These are phyloP conservation scores for Chaetomium sp. DNA, from an alignment of 2,329 filamentous ascomycete species.

Conservation along the genomic window DNA sequence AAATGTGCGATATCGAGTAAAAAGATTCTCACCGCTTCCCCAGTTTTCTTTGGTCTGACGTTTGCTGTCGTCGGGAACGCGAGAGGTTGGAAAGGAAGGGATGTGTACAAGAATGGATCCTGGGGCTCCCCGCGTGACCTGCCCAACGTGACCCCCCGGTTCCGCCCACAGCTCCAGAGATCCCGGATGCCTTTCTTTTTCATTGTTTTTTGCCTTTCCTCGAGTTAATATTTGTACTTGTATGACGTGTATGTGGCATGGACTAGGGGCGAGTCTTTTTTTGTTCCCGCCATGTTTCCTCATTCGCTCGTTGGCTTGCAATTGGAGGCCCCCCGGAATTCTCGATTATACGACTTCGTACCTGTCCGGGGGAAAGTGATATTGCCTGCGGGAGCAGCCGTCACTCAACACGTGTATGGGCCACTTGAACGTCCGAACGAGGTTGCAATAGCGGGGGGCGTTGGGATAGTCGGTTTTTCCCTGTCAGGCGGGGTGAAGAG, in stretches of 20 bases:
- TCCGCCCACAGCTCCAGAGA: too few species aligned
- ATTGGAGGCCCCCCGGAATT: too few species aligned
- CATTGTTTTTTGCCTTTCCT: neutral
- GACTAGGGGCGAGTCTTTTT: too few species aligned
- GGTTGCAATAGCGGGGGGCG: neutral
- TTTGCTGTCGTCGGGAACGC: conserved; percentile 2
- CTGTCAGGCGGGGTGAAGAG: conserved; percentile 2
- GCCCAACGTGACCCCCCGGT: conserved; percentile 6
- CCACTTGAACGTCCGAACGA: neutral
- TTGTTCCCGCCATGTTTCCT: too few species aligned
- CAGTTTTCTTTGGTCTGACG: neutral
- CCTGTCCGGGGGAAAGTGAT: too few species aligned
- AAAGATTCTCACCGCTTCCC: neutral
- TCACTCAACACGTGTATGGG: too few species aligned
- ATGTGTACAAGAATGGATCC: conserved; percentile 2
- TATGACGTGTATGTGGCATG: too few species aligned
- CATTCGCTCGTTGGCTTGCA: too few species aligned
- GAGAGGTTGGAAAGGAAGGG: too few species aligned
- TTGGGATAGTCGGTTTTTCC: neutral
- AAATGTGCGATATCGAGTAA: neutral
- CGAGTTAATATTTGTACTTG: neutral
- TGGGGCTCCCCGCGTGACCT: conserved; percentile 9
- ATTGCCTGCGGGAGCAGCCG: too few species aligned
- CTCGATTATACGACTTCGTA: too few species aligned
- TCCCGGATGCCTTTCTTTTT: too few species aligned